Base-by-base conservation (phyloP, 129 eudicot genomes). In the Rutidosis leptorrhynchoides region DNA sequence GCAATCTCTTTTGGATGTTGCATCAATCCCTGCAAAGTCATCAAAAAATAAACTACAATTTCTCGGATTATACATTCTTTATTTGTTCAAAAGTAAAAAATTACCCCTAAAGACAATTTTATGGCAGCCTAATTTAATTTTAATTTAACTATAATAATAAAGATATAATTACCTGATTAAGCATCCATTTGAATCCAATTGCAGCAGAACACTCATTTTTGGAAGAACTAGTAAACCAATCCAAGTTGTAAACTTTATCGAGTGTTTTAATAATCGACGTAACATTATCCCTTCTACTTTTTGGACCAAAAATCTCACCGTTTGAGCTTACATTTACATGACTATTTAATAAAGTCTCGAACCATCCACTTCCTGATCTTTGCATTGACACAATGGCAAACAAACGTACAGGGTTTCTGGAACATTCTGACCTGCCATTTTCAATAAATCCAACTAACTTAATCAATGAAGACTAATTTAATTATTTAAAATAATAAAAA, bases 351-450 rank as follows among this genome's bases (percentile, higher is more conserved):
- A 83, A 57, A 59, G 89, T 83, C 63, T 83, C 89, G 35, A 83
- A 83, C 89, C 89, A 83, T 51, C 89, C 89, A 62, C 89, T 83
- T 73, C 89, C 89, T 7, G 89, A 83, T 74, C 89, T 83, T 79
- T 83, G 89, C 78, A 78, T 77, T 6, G 89, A 83, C 24, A 83
- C 73, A 48, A 80, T 80, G 6, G 78, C 89, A 83, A 83, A 83
- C 60, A 68, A 74, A 20, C 79, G 83, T 26, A 83, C 89, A 0
- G 85, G 89, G 49, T 74, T 80, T 37, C 85, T 72, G 46, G 76
- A 65, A 66, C 89, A 83, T 70, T 83, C 83, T 46, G 70, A 64
- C 82, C 86, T 81, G 67, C 14, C 20, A 58, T 54, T 42, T 74
- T 28, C 5, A 11, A 21, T 33, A 63, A 19, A 56, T 6, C 6